phyloP scores from a whole-genome alignment of 768 basidiomycete genomes.

The Floccularia luteovirens region DNA sequence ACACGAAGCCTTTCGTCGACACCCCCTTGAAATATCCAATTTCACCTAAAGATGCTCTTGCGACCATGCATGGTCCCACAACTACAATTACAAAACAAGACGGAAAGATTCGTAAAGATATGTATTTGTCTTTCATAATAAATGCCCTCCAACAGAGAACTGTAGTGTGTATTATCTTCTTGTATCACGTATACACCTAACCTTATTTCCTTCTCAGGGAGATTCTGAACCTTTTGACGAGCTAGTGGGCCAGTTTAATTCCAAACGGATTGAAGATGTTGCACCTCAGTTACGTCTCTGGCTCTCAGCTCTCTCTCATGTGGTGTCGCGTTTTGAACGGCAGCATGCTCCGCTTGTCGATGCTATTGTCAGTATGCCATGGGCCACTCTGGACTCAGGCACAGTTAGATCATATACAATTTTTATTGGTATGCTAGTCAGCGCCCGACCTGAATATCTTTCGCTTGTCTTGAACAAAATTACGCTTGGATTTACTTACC shows the following conservation, averaged over 20 bases:
- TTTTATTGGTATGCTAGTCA: slow-evolving; percentile 88
- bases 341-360: slow-evolving; percentile 76
- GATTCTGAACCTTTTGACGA: slow-evolving; percentile 75
- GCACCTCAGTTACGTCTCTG: slow-evolving; percentile 61
- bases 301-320: slow-evolving; percentile 85
- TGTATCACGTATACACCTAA: slow-evolving; percentile 4
- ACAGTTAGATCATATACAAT: slow-evolving; percentile 86
- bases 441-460: slow-evolving; percentile 87
- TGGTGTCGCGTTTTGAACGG: slow-evolving; percentile 84
- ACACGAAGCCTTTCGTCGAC: slow-evolving; percentile 32
- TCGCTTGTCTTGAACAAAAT: slow-evolving; percentile 77
- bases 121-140: slow-evolving; percentile 78
- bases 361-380: slow-evolving; percentile 81
- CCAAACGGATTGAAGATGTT: slow-evolving; percentile 26
- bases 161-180: slow-evolving; percentile 38
- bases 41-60: slow-evolving; percentile 15
- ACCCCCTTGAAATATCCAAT: slow-evolving; percentile 30
- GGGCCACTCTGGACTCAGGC: slow-evolving; percentile 82
- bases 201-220: slow-evolving; percentile 45
- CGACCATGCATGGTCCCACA: slow-evolving; percentile 45
- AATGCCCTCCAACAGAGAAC: slow-evolving; percentile 73
- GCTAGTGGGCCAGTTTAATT: slow-evolving; percentile 80
- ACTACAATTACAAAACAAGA: slow-evolving; percentile 76
- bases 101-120: slow-evolving; percentile 70
- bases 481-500: slow-evolving; percentile 82